Percentiles rank a stretch among this genome's conserved stretches.
phyloP scores from a whole-genome alignment of 148 eudicot species.

The Vaccinium corymbosum region DNA sequence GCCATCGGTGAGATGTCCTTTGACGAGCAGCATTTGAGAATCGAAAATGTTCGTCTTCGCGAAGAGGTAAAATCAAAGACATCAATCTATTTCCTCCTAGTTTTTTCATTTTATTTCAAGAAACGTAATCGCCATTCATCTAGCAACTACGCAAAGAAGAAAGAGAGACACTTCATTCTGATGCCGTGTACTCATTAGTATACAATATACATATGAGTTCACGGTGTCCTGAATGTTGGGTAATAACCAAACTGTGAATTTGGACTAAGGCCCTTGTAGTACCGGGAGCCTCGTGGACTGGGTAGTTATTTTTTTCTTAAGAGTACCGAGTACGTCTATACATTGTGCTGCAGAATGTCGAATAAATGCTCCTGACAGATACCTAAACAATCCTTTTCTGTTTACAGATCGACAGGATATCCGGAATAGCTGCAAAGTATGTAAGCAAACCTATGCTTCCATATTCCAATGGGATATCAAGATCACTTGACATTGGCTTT shows the following conservation, averaged over 20 bases:
- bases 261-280: neutral
- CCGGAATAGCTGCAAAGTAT: conserved; percentile 91
- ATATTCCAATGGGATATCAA: conserved; percentile 50
- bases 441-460: conserved; percentile 82
- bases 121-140: neutral
- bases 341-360: neutral
- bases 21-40: conserved; percentile 87
- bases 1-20: conserved; percentile 94
- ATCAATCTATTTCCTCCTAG: neutral
- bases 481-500: conserved; percentile 70
- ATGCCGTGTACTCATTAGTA: neutral
- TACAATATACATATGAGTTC: neutral
- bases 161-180: neutral
- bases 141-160: neutral
- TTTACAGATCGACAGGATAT: conserved; percentile 87
- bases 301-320: too few species aligned
- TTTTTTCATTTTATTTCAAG: too few species aligned
- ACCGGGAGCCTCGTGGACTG: too few species aligned
- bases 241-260: too few species aligned
- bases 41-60: conserved; percentile 84
- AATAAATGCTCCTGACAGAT: neutral
- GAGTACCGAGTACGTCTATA: too few species aligned
- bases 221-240: neutral
- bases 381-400: neutral
- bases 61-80: conserved; percentile 58